phyloP scores from a whole-genome alignment of 257 asterid genomes.

The Perilla frutescens region DNA sequence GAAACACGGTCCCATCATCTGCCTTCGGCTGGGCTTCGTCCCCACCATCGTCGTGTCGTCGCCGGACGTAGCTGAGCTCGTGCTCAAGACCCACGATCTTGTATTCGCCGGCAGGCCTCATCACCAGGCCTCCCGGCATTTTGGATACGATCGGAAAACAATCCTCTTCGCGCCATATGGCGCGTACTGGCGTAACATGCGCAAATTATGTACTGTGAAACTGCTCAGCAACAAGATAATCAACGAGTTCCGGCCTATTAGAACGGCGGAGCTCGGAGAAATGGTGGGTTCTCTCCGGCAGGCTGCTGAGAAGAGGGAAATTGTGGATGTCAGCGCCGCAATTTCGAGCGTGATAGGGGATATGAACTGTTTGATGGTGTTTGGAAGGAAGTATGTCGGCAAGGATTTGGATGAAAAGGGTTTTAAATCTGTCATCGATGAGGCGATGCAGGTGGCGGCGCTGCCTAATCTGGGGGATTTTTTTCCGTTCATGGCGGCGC shows the following conservation, averaged over 20 bases:
- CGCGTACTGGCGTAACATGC: slow-evolving; percentile 42
- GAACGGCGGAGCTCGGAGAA: slow-evolving; percentile 33
- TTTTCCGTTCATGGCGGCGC: slow-evolving; percentile 39
- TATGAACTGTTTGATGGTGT: slow-evolving; percentile 40
- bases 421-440: slow-evolving; percentile 36
- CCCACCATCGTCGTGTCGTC: slow-evolving; percentile 35
- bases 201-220: slow-evolving; percentile 35
- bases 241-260: slow-evolving; percentile 33
- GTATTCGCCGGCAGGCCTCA: slow-evolving; percentile 29
- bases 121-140: slow-evolving; percentile 16
- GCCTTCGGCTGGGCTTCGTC: slow-evolving; percentile 22
- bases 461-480: slow-evolving; percentile 38
- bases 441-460: slow-evolving; percentile 24
- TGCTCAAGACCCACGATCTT: slow-evolving; percentile 33
- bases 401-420: slow-evolving; percentile 38
- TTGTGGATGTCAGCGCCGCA: slow-evolving; percentile 38
- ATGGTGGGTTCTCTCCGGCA: slow-evolving; percentile 10
- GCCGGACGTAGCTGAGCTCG: slow-evolving; percentile 30
- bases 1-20: slow-evolving; percentile 27
- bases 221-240: slow-evolving; percentile 34
- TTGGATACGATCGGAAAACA: slow-evolving; percentile 25
- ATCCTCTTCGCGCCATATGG: slow-evolving; percentile 30
- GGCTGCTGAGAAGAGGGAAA: slow-evolving; percentile 14
- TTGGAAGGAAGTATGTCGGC: slow-evolving; percentile 46
- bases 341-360: slow-evolving; percentile 33